Evolutionary conservation across 179 eudicot genomes (phyloP).

Genomic region (Patellifolia procumbens): DNA sequence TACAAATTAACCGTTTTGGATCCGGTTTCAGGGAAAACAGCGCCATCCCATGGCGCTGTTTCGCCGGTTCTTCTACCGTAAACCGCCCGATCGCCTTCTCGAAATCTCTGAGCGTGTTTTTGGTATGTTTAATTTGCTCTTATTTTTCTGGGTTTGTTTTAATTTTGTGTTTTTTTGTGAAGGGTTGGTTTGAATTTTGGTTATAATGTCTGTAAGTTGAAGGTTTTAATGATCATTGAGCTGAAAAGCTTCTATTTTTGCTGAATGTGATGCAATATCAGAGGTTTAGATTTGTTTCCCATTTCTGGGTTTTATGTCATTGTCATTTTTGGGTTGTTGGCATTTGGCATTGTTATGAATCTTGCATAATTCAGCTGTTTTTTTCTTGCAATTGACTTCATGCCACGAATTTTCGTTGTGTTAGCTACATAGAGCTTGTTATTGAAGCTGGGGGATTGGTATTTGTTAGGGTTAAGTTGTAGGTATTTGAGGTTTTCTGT

Average conservation of each 20-base stretch:
- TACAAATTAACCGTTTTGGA: constrained; percentile 52
- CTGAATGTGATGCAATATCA: constrained; percentile 19
- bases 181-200: constrained; percentile 5
- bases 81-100: constrained; percentile 95
- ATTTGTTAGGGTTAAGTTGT: neutral
- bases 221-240: constrained; percentile 10
- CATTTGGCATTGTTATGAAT: constrained; percentile 12
- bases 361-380: constrained; percentile 22
- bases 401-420: neutral
- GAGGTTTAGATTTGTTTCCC: constrained; percentile 23
- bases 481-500: neutral
- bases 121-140: constrained; percentile 41
- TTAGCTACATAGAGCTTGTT: neutral
- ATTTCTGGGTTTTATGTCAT: constrained; percentile 1
- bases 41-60: constrained; percentile 99
- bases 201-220: neutral
- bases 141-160: constrained; percentile 2
- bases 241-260: constrained; percentile 18
- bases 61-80: constrained; percentile 80
- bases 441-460: neutral
- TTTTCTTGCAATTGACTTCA: constrained; percentile 13
- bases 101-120: constrained; percentile 92
- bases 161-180: constrained; percentile 7
- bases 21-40: constrained; percentile 64
- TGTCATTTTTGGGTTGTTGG: constrained; percentile 23